A percentile compares a stretch with the other conserved stretches of the same genome.
Conservation (phyloP, 2,329 filamentous ascomycete genomes). For the Ophiostoma angusticollis region DNA sequence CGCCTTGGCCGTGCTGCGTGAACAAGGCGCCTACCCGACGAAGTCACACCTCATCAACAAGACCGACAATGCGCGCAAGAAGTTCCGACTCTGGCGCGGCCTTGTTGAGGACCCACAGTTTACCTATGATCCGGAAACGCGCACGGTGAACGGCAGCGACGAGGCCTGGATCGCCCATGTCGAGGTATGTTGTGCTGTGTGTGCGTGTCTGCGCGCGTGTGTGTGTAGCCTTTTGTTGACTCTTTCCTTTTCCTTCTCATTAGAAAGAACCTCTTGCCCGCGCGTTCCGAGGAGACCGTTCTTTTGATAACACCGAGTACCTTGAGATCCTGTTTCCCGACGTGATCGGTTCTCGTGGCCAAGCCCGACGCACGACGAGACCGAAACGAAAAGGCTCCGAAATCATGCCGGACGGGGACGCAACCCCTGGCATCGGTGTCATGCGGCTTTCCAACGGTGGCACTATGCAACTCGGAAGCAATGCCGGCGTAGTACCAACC, state of each 20-base stretch:
- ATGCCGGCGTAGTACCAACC: background rate
- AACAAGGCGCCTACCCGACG: slow-evolving; percentile 44
- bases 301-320: slow-evolving; percentile 48
- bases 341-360: slow-evolving; percentile 45
- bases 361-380: slow-evolving; percentile 46
- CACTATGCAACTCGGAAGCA: slow-evolving; percentile 7
- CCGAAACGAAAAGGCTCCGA: slow-evolving; percentile 37
- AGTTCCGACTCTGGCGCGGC: slow-evolving; percentile 48
- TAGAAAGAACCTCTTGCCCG: slow-evolving; percentile 46
- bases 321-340: slow-evolving; percentile 50
- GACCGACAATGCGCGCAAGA: slow-evolving; percentile 49
- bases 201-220: too few relatives aligned
- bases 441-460: slow-evolving; percentile 28
- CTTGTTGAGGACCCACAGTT: slow-evolving; percentile 46
- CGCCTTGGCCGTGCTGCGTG: slow-evolving; percentile 39
- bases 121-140: slow-evolving; percentile 35
- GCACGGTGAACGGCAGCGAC: slow-evolving; percentile 41
- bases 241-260: background rate
- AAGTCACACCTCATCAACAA: slow-evolving; percentile 52
- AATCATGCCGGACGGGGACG: slow-evolving; percentile 26
- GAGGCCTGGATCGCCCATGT: slow-evolving; percentile 45
- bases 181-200: slow-evolving; percentile 40
- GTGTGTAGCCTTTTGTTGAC: too few relatives aligned
- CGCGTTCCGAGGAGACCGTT: slow-evolving; percentile 41
- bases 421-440: slow-evolving; percentile 35